Percentiles rank a stretch among this genome's conserved stretches.
Conservation (phyloP, 1,139 yeast species). For the Nakaseomyces bracarensis region DNA sequence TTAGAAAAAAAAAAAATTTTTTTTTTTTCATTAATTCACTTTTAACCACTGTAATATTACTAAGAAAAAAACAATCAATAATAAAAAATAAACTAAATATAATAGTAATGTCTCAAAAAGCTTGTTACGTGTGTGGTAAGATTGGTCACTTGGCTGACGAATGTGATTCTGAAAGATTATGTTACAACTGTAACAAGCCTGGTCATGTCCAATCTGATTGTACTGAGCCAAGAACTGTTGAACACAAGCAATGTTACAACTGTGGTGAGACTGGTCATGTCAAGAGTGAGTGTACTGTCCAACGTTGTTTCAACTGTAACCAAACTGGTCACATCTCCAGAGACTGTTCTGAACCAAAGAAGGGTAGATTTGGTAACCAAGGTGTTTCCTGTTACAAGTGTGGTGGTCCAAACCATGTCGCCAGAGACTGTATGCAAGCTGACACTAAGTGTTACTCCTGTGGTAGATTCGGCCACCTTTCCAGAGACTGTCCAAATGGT, state of each 20-base stretch:
- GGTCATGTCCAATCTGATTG: constrained; percentile 88
- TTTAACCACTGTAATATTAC: too few relatives aligned
- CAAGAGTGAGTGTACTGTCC: constrained; percentile 59
- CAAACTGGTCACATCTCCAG: constrained; percentile 78
- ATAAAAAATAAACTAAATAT: not conserved
- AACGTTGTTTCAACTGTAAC: constrained; percentile 79
- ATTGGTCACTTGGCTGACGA: constrained; percentile 86
- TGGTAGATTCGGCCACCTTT: constrained; percentile 82
- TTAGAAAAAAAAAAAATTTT: too few relatives aligned
- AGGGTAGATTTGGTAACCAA: constrained; percentile 19
- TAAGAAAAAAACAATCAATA: too few relatives aligned
- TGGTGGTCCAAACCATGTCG: constrained; percentile 90
- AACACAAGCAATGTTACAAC: constrained; percentile 78
- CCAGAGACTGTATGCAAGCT: constrained; percentile 80
- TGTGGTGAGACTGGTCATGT: constrained; percentile 75
- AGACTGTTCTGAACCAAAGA: constrained; percentile 49
- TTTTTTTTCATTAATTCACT: too few relatives aligned
- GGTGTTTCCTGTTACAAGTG: constrained; percentile 79
- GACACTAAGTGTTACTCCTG: constrained; percentile 83
- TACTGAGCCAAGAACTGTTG: constrained; percentile 77
- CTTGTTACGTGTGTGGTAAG: constrained; percentile 89
- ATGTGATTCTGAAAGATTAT: constrained; percentile 74
- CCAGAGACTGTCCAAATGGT: constrained; percentile 65
- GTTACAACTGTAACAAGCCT: constrained; percentile 88
- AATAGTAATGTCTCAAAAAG: constrained; percentile 54